Evolutionary conservation across 805 yeast genomes (phyloP).

Genomic region (Lipomyces japonicus): DNA sequence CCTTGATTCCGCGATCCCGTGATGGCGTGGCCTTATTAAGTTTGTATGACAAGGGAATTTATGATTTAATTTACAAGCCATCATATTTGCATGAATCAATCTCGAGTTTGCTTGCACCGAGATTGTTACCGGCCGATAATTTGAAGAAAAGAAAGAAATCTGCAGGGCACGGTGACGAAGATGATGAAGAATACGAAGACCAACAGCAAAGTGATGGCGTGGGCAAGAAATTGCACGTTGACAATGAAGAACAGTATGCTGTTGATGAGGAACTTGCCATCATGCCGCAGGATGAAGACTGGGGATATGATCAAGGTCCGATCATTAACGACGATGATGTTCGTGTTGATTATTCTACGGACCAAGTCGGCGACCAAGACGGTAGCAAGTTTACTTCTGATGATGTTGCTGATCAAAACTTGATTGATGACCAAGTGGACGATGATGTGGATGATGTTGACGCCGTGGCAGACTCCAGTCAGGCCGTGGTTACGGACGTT

Average conservation of each 20-base stretch:
- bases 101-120: constrained; percentile 8
- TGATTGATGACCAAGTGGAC: constrained; percentile 4
- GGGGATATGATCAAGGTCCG: constrained; percentile 4
- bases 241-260: constrained; percentile 4
- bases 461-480: constrained; percentile 9
- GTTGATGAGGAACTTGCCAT: constrained; percentile 7
- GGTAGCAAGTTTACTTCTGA: too few relatives aligned
- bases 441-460: constrained; percentile 10
- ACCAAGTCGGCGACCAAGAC: not conserved
- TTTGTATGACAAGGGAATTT: constrained; percentile 8
- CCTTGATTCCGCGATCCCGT: constrained; percentile 21
- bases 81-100: constrained; percentile 12
- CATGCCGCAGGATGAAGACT: constrained; percentile 6
- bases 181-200: constrained; percentile 7
- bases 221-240: constrained; percentile 14
- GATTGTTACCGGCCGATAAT: not conserved
- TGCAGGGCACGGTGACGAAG: constrained; percentile 20
- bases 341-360: constrained; percentile 1
- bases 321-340: constrained; percentile 2
- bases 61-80: constrained; percentile 17
- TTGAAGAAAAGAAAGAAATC: constrained; percentile 15
- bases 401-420: constrained; percentile 4
- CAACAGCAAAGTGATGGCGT: not conserved
- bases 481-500: constrained; percentile 33
- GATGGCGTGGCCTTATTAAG: constrained; percentile 15